Conservation (phyloP, 1,284 basidiomycete species). For the Marasmius tenuissimus region DNA sequence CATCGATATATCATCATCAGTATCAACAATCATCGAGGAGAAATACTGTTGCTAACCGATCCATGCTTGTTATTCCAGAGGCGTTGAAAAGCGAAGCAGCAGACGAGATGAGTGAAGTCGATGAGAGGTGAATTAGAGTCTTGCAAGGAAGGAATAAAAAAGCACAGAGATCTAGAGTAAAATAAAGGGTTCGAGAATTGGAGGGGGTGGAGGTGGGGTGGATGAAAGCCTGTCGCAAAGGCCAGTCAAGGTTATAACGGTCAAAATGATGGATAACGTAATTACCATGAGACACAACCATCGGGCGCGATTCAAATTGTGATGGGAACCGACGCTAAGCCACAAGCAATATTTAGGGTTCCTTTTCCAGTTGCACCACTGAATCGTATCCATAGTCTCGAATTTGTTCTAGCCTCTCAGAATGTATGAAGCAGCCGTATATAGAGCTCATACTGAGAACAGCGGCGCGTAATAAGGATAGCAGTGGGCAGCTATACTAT, state of each 20-base stretch:
- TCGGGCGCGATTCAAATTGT: slow-evolving; percentile 1
- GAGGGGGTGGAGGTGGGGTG: slow-evolving; percentile 3
- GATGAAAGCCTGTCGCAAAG: neutral
- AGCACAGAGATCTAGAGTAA: neutral
- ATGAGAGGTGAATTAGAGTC: neutral
- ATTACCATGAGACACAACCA: slow-evolving; percentile 17
- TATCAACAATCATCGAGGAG: slow-evolving; percentile 12
- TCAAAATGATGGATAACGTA: slow-evolving; percentile 21
- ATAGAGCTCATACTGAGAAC: no score
- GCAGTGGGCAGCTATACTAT: no score
- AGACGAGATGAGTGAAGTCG: neutral
- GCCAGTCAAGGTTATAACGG: neutral
- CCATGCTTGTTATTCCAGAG: slow-evolving; percentile 27
- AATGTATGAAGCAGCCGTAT: no score
- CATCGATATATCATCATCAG: slow-evolving; percentile 19
- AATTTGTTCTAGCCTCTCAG: no score
- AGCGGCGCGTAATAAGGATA: no score
- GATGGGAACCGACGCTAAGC: slow-evolving; percentile 14
- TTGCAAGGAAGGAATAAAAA: neutral
- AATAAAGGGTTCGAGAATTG: neutral
- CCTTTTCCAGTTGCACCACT: no score
- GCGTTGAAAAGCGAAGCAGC: neutral
- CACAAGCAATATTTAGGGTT: slow-evolving; percentile 6
- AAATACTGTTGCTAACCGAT: slow-evolving; percentile 34
- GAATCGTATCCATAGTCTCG: no score